Evolutionary conservation across 2,329 filamentous ascomycete species (phyloP), one percentile per base, ranked within the genome.

Genomic region (Sclerotinia minor): DNA sequence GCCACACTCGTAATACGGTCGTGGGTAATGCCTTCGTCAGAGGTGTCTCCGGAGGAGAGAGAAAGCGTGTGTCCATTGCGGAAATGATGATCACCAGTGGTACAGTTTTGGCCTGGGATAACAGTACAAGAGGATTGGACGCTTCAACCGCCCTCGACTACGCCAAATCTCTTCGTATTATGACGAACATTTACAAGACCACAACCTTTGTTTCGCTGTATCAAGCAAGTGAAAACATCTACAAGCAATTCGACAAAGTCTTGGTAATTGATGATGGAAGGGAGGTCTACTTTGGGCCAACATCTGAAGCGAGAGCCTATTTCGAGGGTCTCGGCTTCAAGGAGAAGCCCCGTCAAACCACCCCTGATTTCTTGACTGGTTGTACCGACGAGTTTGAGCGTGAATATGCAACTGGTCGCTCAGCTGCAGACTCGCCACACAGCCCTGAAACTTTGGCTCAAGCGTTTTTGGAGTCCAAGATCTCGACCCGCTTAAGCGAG

Each of bases 11-110:
- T 64, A 86, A 93, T 76, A 97, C 94, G 0, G 87, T 94, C 41
- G 92, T 97, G 35, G 94, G 94, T 9, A 90, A 95, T 71, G 85
- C 87, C 0, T 92, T 94, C 71, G 85, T 95, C 26, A 88, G 91
- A 63, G 93, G 92, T 64, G 45, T 68, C 7, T 68, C 66, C 6
- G 92, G 92, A 73, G 92, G 92, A 68, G 92, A 95, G 79, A 81
- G 91, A 50, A 94, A 94, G 77, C 89, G 91, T 75, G 90, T 92
- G 5, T 89, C 87, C 32, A 92, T 94, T 71, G 89, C 90, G 1
- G 91, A 94, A 78, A 91, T 90, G 1, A 79, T 94, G 35, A 88
- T 90, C 5, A 89, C 89, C 8, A 89, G 91, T 76, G 87, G 87
- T 0, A 87, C 88, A 0, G 88, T 94, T 1, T 87, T 90, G 44